Base-by-base conservation (phyloP, 169 alveolate species). In the Cryptosporidium ryanae region DNA sequence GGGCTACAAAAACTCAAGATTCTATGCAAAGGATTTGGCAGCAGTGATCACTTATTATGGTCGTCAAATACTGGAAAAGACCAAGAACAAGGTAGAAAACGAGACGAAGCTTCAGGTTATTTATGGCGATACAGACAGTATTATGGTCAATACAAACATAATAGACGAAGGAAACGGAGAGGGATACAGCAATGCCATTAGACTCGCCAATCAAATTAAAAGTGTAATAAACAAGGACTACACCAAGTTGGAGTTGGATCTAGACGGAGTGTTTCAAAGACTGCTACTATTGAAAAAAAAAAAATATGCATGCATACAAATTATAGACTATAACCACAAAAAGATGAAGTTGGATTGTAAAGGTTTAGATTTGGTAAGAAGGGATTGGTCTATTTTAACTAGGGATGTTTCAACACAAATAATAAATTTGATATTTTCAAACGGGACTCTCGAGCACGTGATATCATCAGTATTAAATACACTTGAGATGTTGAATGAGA, bases 111-210 rank as follows among this genome's bases (percentile, higher is more conserved):
- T 96, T 57, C 94, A 94, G 21, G 99, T 98, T 18, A 95, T 98
- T 17, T 98, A 98, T 90, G 99, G 99, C n/a, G 99, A 98, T 90
- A 98, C 99, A 21, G 99, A 98, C 90, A 97, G 99, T n/a, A 95
- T 98, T 66, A 98, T 98, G 99, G 97, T 98, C 50, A 95, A 96
- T 84, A 94, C 99, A 10, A 96, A 95, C 34, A 96, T 96, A 34
- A 67, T 92, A 13, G 93, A 94, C 52, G 92, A 83, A 5, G 96
- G 95, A 1, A 46, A 84, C 23, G 82, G 70, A 7, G 84, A 89
- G 25, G 92, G 91, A 15, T 82, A 66, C 52, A 32, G 23, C 32
- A 96, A 96, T 65, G 96, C 98, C 18, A 57, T 94, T 8, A 94
- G 95, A 65, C 84, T 96, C 59, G 99, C 99, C 7, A 91, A 91